A percentile compares a stretch with the other conserved stretches of the same genome.
phyloP scores from a whole-genome alignment of 345 rosid species.

The Camelina neglecta region DNA sequence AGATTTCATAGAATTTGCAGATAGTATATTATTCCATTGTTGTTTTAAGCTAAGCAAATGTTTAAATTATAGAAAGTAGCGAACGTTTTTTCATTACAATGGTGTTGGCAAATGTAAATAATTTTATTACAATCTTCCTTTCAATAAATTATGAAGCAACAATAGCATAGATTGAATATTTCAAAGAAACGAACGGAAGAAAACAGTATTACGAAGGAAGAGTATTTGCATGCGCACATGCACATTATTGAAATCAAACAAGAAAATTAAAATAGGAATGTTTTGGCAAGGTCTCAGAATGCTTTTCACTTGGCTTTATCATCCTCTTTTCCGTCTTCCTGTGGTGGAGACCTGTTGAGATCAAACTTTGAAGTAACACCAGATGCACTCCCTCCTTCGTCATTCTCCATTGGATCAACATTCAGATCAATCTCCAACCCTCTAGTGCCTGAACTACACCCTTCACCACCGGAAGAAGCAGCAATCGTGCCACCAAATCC shows the following conservation, averaged over 20 bases:
- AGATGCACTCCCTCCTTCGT: neutral
- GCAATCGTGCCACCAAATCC: neutral
- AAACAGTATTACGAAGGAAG: neutral
- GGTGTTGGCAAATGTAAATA: too few relatives aligned
- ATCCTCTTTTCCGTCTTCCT: neutral
- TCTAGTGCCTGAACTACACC: neutral
- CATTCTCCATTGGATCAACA: neutral
- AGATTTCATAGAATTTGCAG: too few relatives aligned
- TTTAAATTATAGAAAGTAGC: too few relatives aligned
- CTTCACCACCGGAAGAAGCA: neutral
- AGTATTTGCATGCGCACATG: slow-evolving; percentile 9
- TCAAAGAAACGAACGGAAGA: slow-evolving; percentile 4
- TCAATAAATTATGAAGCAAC: neutral
- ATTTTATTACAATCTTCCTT: too few relatives aligned
- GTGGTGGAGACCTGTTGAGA: slow-evolving; percentile 22
- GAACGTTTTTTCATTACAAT: too few relatives aligned
- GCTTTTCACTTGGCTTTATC: neutral
- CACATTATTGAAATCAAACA: neutral
- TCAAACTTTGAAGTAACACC: neutral
- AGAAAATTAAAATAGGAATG: neutral
- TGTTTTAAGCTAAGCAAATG: too few relatives aligned
- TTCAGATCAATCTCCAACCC: neutral
- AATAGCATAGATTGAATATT: neutral
- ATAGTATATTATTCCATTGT: too few relatives aligned
- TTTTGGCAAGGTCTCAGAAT: neutral